Base-by-base conservation (phyloP, 805 yeast species). In the Suhomyces prunicola region DNA sequence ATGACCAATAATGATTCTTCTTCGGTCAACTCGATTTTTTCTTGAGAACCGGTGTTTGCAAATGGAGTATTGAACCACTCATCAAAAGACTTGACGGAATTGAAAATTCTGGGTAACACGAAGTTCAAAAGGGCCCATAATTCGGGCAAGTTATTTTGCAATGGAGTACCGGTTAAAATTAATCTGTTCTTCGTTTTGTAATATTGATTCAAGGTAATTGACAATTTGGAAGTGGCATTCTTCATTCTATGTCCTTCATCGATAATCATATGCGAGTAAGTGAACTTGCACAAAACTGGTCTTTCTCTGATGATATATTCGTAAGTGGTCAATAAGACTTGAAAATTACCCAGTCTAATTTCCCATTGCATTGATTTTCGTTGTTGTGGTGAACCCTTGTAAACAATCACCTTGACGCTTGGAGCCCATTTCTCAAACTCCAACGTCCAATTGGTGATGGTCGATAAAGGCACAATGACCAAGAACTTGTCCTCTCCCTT, bases 161-260 rank as follows among this genome's bases (percentile, higher is more conserved):
- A 78, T 19, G 96, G 96, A 2, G 96, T 88, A 80, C 96, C 96
- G 1, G 96, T 88, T 64, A 88, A 80, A 70, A 88, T 88, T 62
- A 88, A 78, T 71, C 96, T 78, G 65, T 88, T 83, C 65, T 86
- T 85, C 1, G 94, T 86, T 58, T 81, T 85, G 62, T 89, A 88
- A 62, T 83, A 87, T 51, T 80, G 83, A 35, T 86, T 83, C 59
- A 88, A 81, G 0, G 94, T 88, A 51, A 75, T 75, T 0, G 93
- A 86, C 52, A 88, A 72, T 64, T 88, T 88, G 2, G 93, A 87
- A 53, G 82, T 81, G 1, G 91, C 77, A 64, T 88, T 88, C 66
- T 88, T 88, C 91, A 88, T 86, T 72, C 96, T 78, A 69, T 88
- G 96, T 69, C 96, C 96, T 77, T 88, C 96, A 76, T 88, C 96